These are phyloP conservation scores for Phytophthora foliorum DNA, from an alignment of 352 stramenopile species.

Conservation along the genomic window DNA sequence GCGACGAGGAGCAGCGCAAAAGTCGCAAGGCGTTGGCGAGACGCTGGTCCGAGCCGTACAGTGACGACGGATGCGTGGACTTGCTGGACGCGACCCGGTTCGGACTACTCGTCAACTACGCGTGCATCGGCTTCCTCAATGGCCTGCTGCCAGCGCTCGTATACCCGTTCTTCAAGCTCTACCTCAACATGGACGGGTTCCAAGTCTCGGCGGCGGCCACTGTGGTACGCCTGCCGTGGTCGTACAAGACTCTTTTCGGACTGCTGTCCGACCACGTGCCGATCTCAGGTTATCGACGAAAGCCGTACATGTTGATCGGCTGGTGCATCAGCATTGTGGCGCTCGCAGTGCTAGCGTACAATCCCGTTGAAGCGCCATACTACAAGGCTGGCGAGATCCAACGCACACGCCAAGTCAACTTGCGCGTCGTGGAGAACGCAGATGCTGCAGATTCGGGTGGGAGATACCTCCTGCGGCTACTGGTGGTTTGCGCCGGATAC, in stretches of 20 bases:
- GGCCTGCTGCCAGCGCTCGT: conserved; percentile 70
- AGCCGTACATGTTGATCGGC: conserved; percentile 80
- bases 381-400: conserved; percentile 68
- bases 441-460: conserved; percentile 54
- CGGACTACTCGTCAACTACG: conserved; percentile 76
- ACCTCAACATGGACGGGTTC: conserved; percentile 82
- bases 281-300: conserved; percentile 71
- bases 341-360: conserved; percentile 52
- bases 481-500: conserved; percentile 68
- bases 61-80: conserved; percentile 53
- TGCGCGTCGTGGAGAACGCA: conserved; percentile 57
- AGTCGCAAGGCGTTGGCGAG: conserved; percentile 49
- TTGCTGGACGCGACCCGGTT: conserved; percentile 52
- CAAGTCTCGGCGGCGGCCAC: conserved; percentile 60
- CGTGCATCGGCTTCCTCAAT: conserved; percentile 78
- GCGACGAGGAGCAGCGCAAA: conserved; percentile 34
- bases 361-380: conserved; percentile 59
- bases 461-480: conserved; percentile 67
- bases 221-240: conserved; percentile 76
- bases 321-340: conserved; percentile 60
- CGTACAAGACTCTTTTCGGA: conserved; percentile 85
- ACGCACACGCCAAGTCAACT: conserved; percentile 49
- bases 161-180: conserved; percentile 83
- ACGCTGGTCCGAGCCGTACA: conserved; percentile 50
- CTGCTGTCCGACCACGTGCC: conserved; percentile 73